Base-by-base conservation (phyloP, 1,139 yeast species). In the Magnusiomyces magnusii region DNA sequence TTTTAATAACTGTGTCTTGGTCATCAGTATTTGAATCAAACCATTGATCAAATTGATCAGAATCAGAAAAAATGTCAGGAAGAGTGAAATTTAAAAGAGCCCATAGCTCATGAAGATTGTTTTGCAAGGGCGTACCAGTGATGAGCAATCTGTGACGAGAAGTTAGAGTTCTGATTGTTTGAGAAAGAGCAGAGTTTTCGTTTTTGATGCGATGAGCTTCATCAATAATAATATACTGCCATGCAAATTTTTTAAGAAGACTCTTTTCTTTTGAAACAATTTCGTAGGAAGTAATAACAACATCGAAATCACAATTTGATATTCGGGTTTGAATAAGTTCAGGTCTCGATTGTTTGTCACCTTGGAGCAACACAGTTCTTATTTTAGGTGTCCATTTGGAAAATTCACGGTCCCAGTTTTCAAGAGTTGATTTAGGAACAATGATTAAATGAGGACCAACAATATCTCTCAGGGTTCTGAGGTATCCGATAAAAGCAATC, bases 151-250 rank as follows among this genome's bases (percentile, higher is more conserved):
- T 78, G 69, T 89, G 89, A 60, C 87, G 81, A 2, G 97, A 89
- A 68, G 87, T 85, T 68, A 93, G 91, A 55, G 90, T 76, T 64
- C 98, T 82, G 59, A 93, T 86, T 62, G 93, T 91, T 71, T 91
- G 97, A 0, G 97, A 90, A 59, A 93, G 78, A 59, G 95, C 83
- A 57, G 95, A 85, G 68, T 88, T 96, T 71, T 93, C 98, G 71
- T 93, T 93, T 71, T 93, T 93, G 70, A 93, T 92, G 69, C 98
- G 81, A 71, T 93, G 99, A 1, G 98, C 99, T 73, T 93, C 99
- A 75, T 93, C 99, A 51, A 93, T 92, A 28, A 93, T 83, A 60
- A 93, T 85, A 69, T 92, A 93, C 73, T 92, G 92, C 99, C 99
- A 93, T 58, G 86, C 84, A 64, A 93, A 78, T 69, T 90, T 90